Evolutionary conservation across 2,329 filamentous ascomycete genomes (phyloP), one percentile per base, ranked within the genome.

Genomic region (Pseudocercospora vitis): DNA sequence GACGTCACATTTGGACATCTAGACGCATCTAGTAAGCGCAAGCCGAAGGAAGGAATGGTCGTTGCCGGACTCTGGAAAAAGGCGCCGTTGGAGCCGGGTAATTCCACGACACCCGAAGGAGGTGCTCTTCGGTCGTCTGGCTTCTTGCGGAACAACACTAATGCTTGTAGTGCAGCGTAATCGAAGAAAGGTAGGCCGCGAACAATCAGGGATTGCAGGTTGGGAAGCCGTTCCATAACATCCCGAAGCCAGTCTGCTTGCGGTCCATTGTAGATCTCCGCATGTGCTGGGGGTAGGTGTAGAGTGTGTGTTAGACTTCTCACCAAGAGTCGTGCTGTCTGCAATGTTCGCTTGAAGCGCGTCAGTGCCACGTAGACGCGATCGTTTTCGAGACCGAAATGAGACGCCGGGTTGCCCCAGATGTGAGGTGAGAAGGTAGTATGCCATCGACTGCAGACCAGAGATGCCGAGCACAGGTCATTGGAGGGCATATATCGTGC

Each of bases 401-500:
- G 81, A 7, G 81, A 83, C 0, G 82, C 81, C 16, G 82, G 82
- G 62, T 81, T 79, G 12, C 82, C 82, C 82, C 82, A 85, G 1
- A 85, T 73, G 57, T 80, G 77, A 2, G 80, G 80, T 48, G 78
- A 74, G 59, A 84, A 84, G n/a, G 79, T 76, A 23, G 70, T 63
- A 62, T 84, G 79, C 81, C 82, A 84, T 72, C 73, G 71, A 50
- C 71, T 76, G 61, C 77, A 82, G 7, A 84, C 81, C 23, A 83
- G 68, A 4, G 78, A 77, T 6, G 76, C 77, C 19, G 80, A 74
- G 58, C 79, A 83, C 4, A 85, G 73, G 53, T 82, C 79, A 24
- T 74, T 73, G 2, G 81, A 82, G 1, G 75, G 73, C 4, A 84
- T 75, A 59, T 83, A 84, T 12, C 70, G 74, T 7, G 82, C 81